Conservation (phyloP, 106 monocot species). For the Vanilla planifolia region DNA sequence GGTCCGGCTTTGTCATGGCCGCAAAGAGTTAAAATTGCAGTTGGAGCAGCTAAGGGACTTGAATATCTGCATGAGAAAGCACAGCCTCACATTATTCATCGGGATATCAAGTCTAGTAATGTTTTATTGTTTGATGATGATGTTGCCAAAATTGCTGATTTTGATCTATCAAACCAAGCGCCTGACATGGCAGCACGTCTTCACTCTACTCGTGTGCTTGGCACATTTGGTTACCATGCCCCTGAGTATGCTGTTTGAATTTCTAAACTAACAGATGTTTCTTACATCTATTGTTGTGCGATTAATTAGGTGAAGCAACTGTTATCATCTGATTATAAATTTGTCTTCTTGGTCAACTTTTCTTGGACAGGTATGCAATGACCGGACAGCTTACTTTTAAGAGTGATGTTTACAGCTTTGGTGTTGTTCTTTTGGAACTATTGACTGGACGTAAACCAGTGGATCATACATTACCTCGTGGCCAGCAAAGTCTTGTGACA, state of each 20-base stretch:
- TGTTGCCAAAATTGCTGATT: slow-evolving; percentile 52
- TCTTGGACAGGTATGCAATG: slow-evolving; percentile 20
- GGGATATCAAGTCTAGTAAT: slow-evolving; percentile 62
- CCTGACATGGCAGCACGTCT: slow-evolving; percentile 67
- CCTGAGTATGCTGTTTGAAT: slow-evolving; percentile 28
- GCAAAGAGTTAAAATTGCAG: slow-evolving; percentile 49
- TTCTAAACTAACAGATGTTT: too few relatives aligned
- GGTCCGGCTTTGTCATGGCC: slow-evolving; percentile 54
- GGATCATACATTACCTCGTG: slow-evolving; percentile 21
- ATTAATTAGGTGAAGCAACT: too few relatives aligned
- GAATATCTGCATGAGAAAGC: slow-evolving; percentile 63
- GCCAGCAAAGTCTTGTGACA: slow-evolving; percentile 23
- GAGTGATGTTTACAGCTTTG: slow-evolving; percentile 25
- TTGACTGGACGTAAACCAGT: slow-evolving; percentile 21
- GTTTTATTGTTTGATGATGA: slow-evolving; percentile 51
- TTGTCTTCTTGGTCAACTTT: too few relatives aligned
- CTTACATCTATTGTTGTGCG: too few relatives aligned
- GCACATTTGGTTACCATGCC: slow-evolving; percentile 63
- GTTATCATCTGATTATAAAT: too few relatives aligned
- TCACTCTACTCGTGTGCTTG: slow-evolving; percentile 61
- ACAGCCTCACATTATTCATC: slow-evolving; percentile 42
- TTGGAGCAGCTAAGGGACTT: slow-evolving; percentile 54
- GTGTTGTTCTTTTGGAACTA: slow-evolving; percentile 25
- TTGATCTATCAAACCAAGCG: slow-evolving; percentile 54
- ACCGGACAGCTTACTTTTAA: slow-evolving; percentile 15